Evolutionary conservation across 257 asterid genomes (phyloP), one percentile per base, ranked within the genome.

Genomic region (Parsonsia alboflavescens): DNA sequence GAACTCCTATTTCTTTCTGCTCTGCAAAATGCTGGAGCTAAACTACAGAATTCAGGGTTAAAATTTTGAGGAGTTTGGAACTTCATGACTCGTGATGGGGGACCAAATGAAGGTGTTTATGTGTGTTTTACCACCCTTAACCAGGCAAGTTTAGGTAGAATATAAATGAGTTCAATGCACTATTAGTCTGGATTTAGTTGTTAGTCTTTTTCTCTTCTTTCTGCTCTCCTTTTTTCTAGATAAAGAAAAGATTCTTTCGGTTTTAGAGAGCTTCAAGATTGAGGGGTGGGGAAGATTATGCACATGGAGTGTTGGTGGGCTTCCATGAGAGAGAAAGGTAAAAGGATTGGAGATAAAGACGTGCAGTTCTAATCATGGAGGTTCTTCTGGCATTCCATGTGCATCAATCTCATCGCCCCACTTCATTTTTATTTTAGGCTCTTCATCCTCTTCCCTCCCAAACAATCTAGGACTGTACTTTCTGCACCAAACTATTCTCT

Each of bases 331-430:
- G 82, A 75, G 84, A 76, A 57, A 79, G 63, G 59, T 33, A 57
- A 15, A 49, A 71, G 68, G 74, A 76, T 69, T 61, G 76, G 68
- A 73, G 89, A 85, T 80, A 85, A 84, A 83, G 96, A 87, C 78
- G 73, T 78, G 86, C 83, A 78, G 82, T 85, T 83, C 33, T 88
- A 90, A 92, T 92, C 85, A 92, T 90, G 89, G 90, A 82, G 85
- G 26, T 86, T 79, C 82, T 72, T 84, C 96, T 90, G 95, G 87
- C 96, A 88, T 85, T 90, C 89, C 97, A 92, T 90, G 97, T 92
- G 97, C 96, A 46, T 82, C 91, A 78, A 69, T 87, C 78, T 73
- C 71, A 79, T 78, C 79, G 19, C 54, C 90, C 91, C 86, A 84
- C 96, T 75, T 82, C 84, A 72, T 80, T 81, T 33, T 83, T 85